These are phyloP conservation scores for Ceratocystiopsis sp. DNA, from an alignment of 2,329 filamentous ascomycete species.

Conservation along the genomic window DNA sequence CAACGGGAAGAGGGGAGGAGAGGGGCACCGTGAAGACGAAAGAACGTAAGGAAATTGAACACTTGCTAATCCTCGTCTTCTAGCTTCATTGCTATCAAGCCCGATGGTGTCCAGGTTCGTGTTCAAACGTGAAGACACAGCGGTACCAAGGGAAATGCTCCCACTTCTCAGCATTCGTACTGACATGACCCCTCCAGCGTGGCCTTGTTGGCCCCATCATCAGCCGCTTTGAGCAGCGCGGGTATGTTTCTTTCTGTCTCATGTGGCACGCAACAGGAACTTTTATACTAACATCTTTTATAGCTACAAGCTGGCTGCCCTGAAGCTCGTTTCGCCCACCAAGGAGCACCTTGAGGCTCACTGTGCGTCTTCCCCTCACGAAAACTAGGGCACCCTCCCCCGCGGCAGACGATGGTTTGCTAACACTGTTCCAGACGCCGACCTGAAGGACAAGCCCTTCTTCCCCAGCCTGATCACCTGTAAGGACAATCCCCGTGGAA, in stretches of 20 bases:
- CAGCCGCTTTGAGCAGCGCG: constrained; percentile 92
- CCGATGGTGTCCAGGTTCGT: constrained; percentile 92
- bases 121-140: no score
- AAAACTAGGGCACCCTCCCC: no score
- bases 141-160: no score
- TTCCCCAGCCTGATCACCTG: constrained; percentile 87
- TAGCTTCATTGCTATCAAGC: constrained; percentile 99
- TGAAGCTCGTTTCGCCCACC: constrained; percentile 82
- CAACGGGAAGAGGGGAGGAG: neutral
- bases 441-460: constrained; percentile 89
- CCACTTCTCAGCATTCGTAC: neutral
- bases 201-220: constrained; percentile 97
- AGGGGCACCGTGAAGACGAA: neutral
- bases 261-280: no score
- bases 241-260: constrained; percentile 33
- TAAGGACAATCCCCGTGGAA: constrained; percentile 27
- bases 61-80: constrained; percentile 8
- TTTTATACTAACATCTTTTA: neutral
- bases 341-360: constrained; percentile 97
- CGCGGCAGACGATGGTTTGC: no score
- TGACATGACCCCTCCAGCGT: constrained; percentile 39
- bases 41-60: neutral
- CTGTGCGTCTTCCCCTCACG: constrained; percentile 36
- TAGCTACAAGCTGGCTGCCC: constrained; percentile 94
- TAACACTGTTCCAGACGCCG: constrained; percentile 40